Evolutionary conservation across 495 filamentous ascomycete genomes (phyloP), one percentile per base, ranked within the genome.

Genomic region (Peziza echinospora): DNA sequence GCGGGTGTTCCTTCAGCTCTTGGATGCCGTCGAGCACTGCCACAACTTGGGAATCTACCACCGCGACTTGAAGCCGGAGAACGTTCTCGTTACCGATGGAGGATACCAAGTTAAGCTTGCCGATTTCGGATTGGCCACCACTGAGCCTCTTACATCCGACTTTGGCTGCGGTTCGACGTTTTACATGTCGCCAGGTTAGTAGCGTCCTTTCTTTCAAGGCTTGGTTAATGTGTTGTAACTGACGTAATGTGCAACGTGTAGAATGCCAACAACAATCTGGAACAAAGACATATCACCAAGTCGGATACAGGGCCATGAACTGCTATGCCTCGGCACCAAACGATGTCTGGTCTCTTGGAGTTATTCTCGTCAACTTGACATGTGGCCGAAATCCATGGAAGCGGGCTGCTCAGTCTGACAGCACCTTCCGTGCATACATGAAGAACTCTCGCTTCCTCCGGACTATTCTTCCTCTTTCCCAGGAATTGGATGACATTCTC

Each of bases 351-450:
- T 87, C 83, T 60, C 72, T 99, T 40, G 89, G 89, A 46, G 87
- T 99, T 10, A 91, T 99, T 62, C 70, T 99, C 49, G 84, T 99
- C 49, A 99, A 99, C 63, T 72, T 99, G 47, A 91, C 85, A 49
- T 96, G 89, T 69, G 87, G 89, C 59, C 82, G 91, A 54, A 99
- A 99, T 64, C 89, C 89, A 51, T 99, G 89, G 89, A 96, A 93
- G 65, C 77, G 85, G 50, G 91, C 89, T 45, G 91, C 82, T 9
- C 63, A 75, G 52, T 83, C 93, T 58, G 91, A 99, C 64, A 83
- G 85, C 51, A 96, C 91, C 21, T 99, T 93, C 71, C 76, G 78
- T 59, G 89, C 87, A 25, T 99, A 81, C 61, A 68, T 82, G 50
- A 79, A 77, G 68, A 84, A 86, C 60, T 76, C 73, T 34, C 78